Base-by-base conservation (phyloP, 805 yeast species). In the Middelhovenomyces tepae region DNA sequence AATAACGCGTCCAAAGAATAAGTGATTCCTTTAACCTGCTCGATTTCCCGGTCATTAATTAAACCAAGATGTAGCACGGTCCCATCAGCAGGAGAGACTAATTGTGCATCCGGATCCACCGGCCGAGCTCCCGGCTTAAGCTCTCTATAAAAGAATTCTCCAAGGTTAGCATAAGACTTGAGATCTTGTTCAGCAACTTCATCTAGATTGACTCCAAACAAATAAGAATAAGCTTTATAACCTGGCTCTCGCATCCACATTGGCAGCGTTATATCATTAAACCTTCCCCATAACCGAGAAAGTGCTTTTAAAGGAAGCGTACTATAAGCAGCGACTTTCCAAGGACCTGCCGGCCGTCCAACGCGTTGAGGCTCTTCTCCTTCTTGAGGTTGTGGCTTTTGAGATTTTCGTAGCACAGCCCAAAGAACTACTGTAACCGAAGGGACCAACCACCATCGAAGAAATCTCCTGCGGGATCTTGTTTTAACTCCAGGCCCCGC, bases 1-100 rank as follows among this genome's bases (percentile, higher is more conserved):
- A 91, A 66, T 35, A 91, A 71, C 7, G 93, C 87, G 44, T 83
- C 89, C 10, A 91, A 69, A 2, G 94, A 78, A 56, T 91, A 91
- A 1, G 93, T 84, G 74, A 91, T 73, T 5, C 98, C 98, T 60
- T 91, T 91, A 25, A 91, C 97, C 57, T 89, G 97, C 56, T 91
- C 97, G 39, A 91, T 85, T 22, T 55, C 48, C 22, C 54, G 48
- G 21, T 95, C 95, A 45, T 79, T 70, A 24, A 83, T 73, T 19
- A 73, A 64, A 16, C 99, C 99, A 38, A 84, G 71, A 47, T 84
- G 87, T 38, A 91, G 62, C 11, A 91, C 79, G 43, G 72, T 78
- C 15, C 99, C 99, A 58, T 91, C 99, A 37, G 95, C 76, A 3
- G 99, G 99, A 22, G 91, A 78, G 6, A 78, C 91, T 32, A 91